Evolutionary conservation across 768 basidiomycete genomes (phyloP).

Genomic region (Leccinum rimulosum): DNA sequence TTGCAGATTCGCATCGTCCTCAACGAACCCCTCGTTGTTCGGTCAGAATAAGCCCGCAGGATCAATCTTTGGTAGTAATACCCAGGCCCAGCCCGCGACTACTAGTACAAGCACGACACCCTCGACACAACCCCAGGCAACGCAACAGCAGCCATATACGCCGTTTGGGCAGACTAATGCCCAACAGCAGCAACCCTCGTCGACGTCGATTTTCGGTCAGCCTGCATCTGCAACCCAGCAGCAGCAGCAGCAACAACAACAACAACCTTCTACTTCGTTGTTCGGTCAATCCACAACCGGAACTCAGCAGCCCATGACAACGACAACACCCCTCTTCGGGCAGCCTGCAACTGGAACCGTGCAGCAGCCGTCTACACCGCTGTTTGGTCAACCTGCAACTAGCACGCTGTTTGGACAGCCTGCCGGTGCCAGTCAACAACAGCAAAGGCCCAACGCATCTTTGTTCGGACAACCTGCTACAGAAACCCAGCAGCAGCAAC

Average conservation of each 20-base stretch:
- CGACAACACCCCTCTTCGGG: constrained; percentile 26
- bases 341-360: constrained; percentile 30
- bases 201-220: constrained; percentile 25
- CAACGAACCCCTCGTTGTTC: constrained; percentile 37
- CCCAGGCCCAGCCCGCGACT: constrained; percentile 25
- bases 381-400: constrained; percentile 39
- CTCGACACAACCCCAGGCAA: constrained; percentile 16
- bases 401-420: constrained; percentile 39
- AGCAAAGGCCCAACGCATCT: constrained; percentile 24
- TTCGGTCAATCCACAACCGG: constrained; percentile 20
- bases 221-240: constrained; percentile 24
- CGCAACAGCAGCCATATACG: constrained; percentile 3
- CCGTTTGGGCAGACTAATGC: background rate
- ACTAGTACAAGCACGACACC: constrained; percentile 13
- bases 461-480: constrained; percentile 32
- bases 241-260: constrained; percentile 29
- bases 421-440: constrained; percentile 22
- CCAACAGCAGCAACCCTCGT: background rate
- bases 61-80: constrained; percentile 38
- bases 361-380: constrained; percentile 24
- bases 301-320: constrained; percentile 28
- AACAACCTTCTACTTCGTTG: constrained; percentile 27
- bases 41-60: constrained; percentile 33
- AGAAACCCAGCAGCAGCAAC: constrained; percentile 37
- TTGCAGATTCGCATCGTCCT: constrained; percentile 38